Evolutionary conservation across 257 asterid genomes (phyloP).

Genomic region (Striga asiatica): DNA sequence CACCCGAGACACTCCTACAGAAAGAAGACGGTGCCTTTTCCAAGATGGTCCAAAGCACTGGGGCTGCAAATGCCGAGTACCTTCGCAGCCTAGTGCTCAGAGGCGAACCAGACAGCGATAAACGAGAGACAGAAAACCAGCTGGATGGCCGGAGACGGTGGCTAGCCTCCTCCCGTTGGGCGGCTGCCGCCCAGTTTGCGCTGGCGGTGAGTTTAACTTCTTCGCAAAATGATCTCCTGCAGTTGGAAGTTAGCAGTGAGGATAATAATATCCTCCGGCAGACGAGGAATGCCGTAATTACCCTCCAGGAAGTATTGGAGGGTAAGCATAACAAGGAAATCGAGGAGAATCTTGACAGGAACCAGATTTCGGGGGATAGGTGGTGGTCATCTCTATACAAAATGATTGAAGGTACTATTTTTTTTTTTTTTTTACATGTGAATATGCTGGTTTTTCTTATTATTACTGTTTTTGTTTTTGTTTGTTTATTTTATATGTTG

Average conservation of each 20-base stretch:
- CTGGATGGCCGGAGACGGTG: conserved; percentile 71
- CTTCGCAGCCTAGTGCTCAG: conserved; percentile 61
- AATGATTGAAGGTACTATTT: conserved; percentile 67
- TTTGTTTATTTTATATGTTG: no score
- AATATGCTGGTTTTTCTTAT: no score
- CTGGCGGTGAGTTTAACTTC: conserved; percentile 79
- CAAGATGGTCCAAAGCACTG: conserved; percentile 94
- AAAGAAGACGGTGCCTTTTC: conserved; percentile 77
- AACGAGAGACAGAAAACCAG: conserved; percentile 29
- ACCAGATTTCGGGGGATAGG: conserved; percentile 60
- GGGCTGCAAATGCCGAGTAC: conserved; percentile 85
- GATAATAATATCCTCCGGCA: conserved; percentile 54
- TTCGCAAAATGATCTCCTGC: conserved; percentile 73
- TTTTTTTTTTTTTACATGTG: no score
- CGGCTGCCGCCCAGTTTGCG: conserved; percentile 87
- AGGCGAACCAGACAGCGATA: conserved; percentile 24
- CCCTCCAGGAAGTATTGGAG: conserved; percentile 79
- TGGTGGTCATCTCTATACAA: conserved; percentile 94
- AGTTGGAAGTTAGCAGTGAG: conserved; percentile 40
- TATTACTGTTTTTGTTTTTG: no score
- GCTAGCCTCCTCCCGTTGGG: conserved; percentile 95
- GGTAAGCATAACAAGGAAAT: conserved; percentile 76
- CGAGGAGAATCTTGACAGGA: conserved; percentile 57
- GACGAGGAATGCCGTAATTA: conserved; percentile 82
- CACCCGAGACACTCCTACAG: conserved; percentile 60